Percentiles rank a stretch among this genome's conserved stretches.
Evolutionary conservation across 495 filamentous ascomycete species (phyloP).

Genomic region (Penicillium simplicissimum): DNA sequence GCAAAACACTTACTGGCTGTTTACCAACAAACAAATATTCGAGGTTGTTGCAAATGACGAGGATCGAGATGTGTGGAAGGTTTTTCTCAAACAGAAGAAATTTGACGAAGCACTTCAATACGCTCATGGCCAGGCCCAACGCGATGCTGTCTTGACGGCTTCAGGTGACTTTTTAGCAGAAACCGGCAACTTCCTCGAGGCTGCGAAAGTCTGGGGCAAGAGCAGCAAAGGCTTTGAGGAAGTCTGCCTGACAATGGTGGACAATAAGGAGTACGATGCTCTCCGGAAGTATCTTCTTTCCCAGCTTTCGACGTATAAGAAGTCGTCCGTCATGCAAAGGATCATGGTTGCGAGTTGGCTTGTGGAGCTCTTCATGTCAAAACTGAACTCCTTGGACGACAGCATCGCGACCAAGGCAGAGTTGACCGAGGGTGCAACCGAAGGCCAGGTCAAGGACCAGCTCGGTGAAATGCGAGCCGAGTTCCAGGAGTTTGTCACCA

Average conservation of each 20-base stretch:
- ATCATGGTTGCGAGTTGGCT: slow-evolving; percentile 96
- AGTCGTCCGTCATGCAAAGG: slow-evolving; percentile 83
- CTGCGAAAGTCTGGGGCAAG: slow-evolving; percentile 86
- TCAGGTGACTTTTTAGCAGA: slow-evolving; percentile 83
- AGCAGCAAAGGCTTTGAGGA: slow-evolving; percentile 97
- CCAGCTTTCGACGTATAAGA: slow-evolving; percentile 81
- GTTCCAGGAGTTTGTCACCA: slow-evolving; percentile 83
- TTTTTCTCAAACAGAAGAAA: slow-evolving; percentile 78
- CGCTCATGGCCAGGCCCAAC: slow-evolving; percentile 70
- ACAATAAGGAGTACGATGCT: slow-evolving; percentile 86
- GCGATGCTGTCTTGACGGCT: slow-evolving; percentile 83
- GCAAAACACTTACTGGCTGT: slow-evolving; percentile 96
- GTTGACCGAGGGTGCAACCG: slow-evolving; percentile 67
- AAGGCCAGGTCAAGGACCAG: slow-evolving; percentile 69
- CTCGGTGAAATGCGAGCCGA: slow-evolving; percentile 68
- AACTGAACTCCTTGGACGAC: slow-evolving; percentile 92
- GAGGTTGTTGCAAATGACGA: slow-evolving; percentile 91
- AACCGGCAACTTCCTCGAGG: slow-evolving; percentile 79
- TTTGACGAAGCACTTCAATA: slow-evolving; percentile 86
- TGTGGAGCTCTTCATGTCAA: slow-evolving; percentile 94
- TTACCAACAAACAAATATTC: slow-evolving; percentile 85
- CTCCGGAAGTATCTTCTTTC: slow-evolving; percentile 85
- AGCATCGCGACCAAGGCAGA: slow-evolving; percentile 89
- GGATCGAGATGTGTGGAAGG: slow-evolving; percentile 90
- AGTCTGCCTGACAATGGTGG: slow-evolving; percentile 87